These are phyloP conservation scores for Exophiala mesophila DNA, from an alignment of 2,329 filamentous ascomycete genomes.

Conservation along the genomic window DNA sequence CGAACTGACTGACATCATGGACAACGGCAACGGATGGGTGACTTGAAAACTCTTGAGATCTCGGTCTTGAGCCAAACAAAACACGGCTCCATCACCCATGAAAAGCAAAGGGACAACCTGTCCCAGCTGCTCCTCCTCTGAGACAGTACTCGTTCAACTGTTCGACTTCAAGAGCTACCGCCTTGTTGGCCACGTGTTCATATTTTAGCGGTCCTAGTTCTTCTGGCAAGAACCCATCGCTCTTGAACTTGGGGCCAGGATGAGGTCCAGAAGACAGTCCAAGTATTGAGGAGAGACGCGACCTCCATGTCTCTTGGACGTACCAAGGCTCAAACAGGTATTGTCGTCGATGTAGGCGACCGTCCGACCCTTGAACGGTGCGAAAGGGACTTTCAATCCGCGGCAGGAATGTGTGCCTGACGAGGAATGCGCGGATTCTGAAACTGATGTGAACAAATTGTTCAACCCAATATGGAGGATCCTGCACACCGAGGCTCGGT, in stretches of 20 bases:
- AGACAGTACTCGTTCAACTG: not conserved
- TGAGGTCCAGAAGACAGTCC: not conserved
- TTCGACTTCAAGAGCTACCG: slow-evolving; percentile 1
- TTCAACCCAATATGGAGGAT: slow-evolving; percentile 1
- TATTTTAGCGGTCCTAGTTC: slow-evolving; percentile 2
- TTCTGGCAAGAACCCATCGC: slow-evolving; percentile 3
- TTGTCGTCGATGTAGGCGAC: not conserved
- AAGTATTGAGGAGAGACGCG: not conserved
- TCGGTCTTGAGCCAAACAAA: too few relatives aligned
- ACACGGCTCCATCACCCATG: too few relatives aligned
- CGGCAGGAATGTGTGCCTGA: slow-evolving; percentile 5
- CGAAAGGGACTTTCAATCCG: slow-evolving; percentile 1
- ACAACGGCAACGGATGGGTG: not conserved
- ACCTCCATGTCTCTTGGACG: slow-evolving; percentile 1
- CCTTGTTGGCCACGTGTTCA: not conserved
- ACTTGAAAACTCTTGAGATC: not conserved
- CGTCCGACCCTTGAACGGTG: not conserved
- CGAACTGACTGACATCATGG: not conserved
- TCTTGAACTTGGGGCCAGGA: slow-evolving; percentile 4
- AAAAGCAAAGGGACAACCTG: slow-evolving; percentile 2
- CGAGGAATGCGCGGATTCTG: slow-evolving; percentile 6
- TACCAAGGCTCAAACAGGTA: slow-evolving; percentile 4
- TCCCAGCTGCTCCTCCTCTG: not conserved
- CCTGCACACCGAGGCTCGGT: not conserved
- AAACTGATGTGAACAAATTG: slow-evolving; percentile 3